Conservation (phyloP, 805 yeast species). For the Suhomyces tanzawaensis region DNA sequence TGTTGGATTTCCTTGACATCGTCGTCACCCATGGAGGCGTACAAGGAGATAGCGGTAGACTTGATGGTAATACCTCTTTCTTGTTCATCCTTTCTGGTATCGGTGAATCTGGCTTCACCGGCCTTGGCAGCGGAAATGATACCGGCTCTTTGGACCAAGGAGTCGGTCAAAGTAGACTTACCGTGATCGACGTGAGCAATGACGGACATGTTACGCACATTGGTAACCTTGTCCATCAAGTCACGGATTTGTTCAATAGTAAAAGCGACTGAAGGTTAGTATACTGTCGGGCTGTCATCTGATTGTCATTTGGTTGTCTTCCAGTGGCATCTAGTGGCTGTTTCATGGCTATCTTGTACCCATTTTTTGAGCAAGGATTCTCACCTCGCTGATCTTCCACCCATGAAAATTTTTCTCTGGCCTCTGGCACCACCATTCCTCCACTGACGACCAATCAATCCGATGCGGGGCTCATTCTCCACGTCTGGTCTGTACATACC, state of each 20-base stretch:
- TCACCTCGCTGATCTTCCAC: too few relatives aligned
- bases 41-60: constrained; percentile 97
- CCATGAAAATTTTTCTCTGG: too few relatives aligned
- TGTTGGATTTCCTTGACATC: constrained; percentile 89
- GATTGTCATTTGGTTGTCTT: too few relatives aligned
- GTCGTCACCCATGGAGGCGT: constrained; percentile 81
- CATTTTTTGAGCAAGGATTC: too few relatives aligned
- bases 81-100: constrained; percentile 99
- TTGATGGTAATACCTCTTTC: constrained; percentile 99
- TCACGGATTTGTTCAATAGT: constrained; percentile 86
- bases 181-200: constrained; percentile 99
- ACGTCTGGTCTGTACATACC: too few relatives aligned
- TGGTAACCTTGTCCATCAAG: constrained; percentile 99
- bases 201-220: constrained; percentile 99
- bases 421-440: too few relatives aligned
- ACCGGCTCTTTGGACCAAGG: constrained; percentile 99
- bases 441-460: too few relatives aligned
- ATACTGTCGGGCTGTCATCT: too few relatives aligned
- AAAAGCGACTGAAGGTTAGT: constrained; percentile 47
- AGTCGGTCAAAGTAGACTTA: constrained; percentile 98
- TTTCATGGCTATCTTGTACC: too few relatives aligned
- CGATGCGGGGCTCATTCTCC: too few relatives aligned
- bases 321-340: too few relatives aligned
- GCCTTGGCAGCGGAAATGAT: constrained; percentile 99
- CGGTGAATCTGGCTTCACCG: constrained; percentile 99